Base-by-base conservation (phyloP, 2,329 filamentous ascomycete genomes). In the Juglanconis oblonga region DNA sequence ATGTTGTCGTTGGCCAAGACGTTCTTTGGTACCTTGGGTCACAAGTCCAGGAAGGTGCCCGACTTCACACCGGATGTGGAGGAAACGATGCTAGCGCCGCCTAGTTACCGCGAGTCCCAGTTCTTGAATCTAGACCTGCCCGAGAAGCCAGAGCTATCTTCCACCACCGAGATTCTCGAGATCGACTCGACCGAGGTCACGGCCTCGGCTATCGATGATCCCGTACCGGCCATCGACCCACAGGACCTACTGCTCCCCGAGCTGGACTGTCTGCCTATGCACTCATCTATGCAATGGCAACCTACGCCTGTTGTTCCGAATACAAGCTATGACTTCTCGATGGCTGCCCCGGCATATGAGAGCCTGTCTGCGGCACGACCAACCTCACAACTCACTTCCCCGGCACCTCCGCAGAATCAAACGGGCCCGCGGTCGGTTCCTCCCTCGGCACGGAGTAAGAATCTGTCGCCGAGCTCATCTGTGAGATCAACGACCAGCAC, bases 21-120 rank as follows among this genome's bases (percentile, higher is more conserved):
- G 65, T 81, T 85, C 70, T 83, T 85, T 67, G 77, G 79, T 29
- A 79, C 76, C 10, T 71, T 84, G 35, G 81, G 81, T 8, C 76
- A 81, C 66, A 81, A 77, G 65, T 72, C 76, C 45, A 73, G 72
- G 65, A 80, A 74, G 64, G 69, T 66, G 32, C 68, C 68, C n/a
- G 61, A 66, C 29, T 54, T 61, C 32, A 64, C 66, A 29, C 55
- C 71, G 56, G 71, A 73, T 38, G 68, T 71, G 32, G 74, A 77
- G 36, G 59, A 69, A 31, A 52, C 61, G 31, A 58, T 64, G 5
- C 55, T 70, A n/a, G 73, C 72, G n/a, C 77, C 79, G 14, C 77
- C 79, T 24, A 78, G 76, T 60, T 82, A 81, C 36, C 13, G 52
- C 68, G 76, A 79, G 47, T 77, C 77, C 42, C 70, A 79, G 47